Percentiles rank a stretch among this genome's conserved stretches.
Evolutionary conservation across 2,329 filamentous ascomycete genomes (phyloP).

Genomic region (Diaporthe vaccinii): DNA sequence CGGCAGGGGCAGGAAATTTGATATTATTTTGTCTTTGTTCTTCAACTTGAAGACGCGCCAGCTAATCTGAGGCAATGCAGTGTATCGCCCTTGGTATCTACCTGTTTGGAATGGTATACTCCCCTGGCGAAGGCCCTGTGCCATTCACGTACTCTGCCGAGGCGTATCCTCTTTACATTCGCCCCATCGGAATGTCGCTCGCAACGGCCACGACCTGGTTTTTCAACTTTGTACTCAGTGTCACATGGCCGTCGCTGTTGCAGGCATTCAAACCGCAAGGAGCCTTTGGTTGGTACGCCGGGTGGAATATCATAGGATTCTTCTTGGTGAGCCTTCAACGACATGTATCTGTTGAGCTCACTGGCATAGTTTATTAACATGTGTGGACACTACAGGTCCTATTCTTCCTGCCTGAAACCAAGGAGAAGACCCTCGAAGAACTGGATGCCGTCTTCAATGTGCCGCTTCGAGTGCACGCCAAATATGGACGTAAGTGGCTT

Average conservation of each 20-base stretch:
- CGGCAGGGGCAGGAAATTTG: no score
- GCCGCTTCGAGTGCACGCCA: slow-evolving; percentile 56
- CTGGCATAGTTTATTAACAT: neutral
- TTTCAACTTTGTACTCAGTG: slow-evolving; percentile 57
- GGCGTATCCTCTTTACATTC: slow-evolving; percentile 74
- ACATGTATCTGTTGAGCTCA: neutral
- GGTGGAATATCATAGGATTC: slow-evolving; percentile 63
- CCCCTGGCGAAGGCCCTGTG: slow-evolving; percentile 72
- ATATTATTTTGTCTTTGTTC: no score
- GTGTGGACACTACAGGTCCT: slow-evolving; percentile 35
- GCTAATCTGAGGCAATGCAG: neutral
- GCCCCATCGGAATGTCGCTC: slow-evolving; percentile 72
- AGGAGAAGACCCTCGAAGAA: slow-evolving; percentile 56
- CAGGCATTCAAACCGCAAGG: slow-evolving; percentile 60
- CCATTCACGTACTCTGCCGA: slow-evolving; percentile 78
- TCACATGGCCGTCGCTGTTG: slow-evolving; percentile 62
- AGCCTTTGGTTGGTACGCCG: slow-evolving; percentile 64
- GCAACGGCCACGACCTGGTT: slow-evolving; percentile 67
- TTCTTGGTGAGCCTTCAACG: slow-evolving; percentile 49
- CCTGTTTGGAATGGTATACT: slow-evolving; percentile 65
- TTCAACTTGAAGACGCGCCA: neutral
- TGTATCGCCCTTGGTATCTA: slow-evolving; percentile 64
- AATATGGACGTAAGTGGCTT: slow-evolving; percentile 52
- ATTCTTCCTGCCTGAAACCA: slow-evolving; percentile 56
- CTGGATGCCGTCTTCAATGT: slow-evolving; percentile 54